Base-by-base conservation (phyloP, 2,329 filamentous ascomycete species). In the Cylindrodendrum hubeiense region DNA sequence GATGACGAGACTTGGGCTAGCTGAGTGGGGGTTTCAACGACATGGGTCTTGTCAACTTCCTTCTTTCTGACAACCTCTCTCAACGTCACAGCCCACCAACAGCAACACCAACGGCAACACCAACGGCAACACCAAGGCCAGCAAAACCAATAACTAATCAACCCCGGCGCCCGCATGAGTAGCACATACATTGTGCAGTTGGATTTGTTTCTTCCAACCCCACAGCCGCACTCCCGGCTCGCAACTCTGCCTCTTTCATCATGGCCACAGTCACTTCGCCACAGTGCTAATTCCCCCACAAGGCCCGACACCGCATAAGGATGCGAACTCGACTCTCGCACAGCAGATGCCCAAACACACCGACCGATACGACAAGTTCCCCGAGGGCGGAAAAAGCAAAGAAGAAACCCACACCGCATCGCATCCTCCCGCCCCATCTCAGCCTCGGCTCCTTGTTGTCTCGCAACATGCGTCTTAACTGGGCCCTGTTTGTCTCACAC, bases 301-400 rank as follows among this genome's bases (percentile, higher is more conserved):
- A n/a, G n/a, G n/a, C n/a, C n/a, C n/a, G n/a, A n/a, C n/a, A n/a
- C n/a, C n/a, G n/a, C n/a, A n/a, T n/a, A n/a, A n/a, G n/a, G n/a
- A n/a, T n/a, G n/a, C n/a, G n/a, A n/a, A n/a, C n/a, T n/a, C n/a
- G 28, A 34, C 54, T 37, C 54, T 58, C 49, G 60, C 60, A 63
- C 60, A 58, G 41, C 60, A 63, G 49, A 58, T 63, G 49, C 43
- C 60, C 41, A 63, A 63, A 63, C 60, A 63, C 60, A 63, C 60
- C 60, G 52, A 62, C 41, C n/a, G 28, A 30, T 30, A 60, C 37
- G 22, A 30, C 56, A 21, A 19, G 44, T 49, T 15, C 44, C 9
- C 24, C 56, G 33, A 39, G 47, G 34, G 9, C 34, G n/a, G 30
- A 21, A 37, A 53, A 50, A 58, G 41, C 28, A 53, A 59, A 17